These are phyloP conservation scores for Hypoxylon fragiforme DNA, from an alignment of 495 filamentous ascomycete species.

Conservation along the genomic window DNA sequence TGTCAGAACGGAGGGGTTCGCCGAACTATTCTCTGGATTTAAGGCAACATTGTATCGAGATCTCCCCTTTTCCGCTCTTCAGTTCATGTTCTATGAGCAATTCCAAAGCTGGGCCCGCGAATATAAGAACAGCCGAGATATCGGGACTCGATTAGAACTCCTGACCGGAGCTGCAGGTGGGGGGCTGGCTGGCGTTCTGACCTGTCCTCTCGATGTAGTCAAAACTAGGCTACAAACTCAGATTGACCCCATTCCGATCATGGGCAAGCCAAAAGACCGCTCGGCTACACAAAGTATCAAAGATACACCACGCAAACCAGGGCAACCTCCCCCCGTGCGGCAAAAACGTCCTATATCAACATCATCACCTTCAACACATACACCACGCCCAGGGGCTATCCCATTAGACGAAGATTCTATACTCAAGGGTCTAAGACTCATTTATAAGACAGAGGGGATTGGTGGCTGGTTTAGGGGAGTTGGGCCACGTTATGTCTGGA, in stretches of 20 bases:
- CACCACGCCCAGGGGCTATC: constrained; percentile 70
- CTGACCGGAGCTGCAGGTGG: constrained; percentile 89
- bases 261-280: constrained; percentile 31
- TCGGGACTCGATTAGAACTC: constrained; percentile 83
- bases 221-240: constrained; percentile 98
- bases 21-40: constrained; percentile 90
- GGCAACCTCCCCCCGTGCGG: constrained; percentile 39
- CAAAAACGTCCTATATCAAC: constrained; percentile 78
- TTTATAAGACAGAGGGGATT: constrained; percentile 86
- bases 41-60: constrained; percentile 93
- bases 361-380: constrained; percentile 77
- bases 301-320: constrained; percentile 25
- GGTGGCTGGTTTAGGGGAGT: constrained; percentile 94
- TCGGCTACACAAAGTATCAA: constrained; percentile 16
- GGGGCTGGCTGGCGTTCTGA: constrained; percentile 90
- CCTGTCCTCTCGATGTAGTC: constrained; percentile 94
- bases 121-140: constrained; percentile 69
- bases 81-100: constrained; percentile 98
- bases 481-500: constrained; percentile 94
- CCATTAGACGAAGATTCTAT: constrained; percentile 87
- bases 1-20: constrained; percentile 74
- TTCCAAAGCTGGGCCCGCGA: constrained; percentile 77
- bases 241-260: constrained; percentile 56
- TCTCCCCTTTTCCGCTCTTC: constrained; percentile 90
- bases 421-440: constrained; percentile 77